Base-by-base conservation (phyloP, 2,329 filamentous ascomycete species). In the Pseudogymnoascus sp. region DNA sequence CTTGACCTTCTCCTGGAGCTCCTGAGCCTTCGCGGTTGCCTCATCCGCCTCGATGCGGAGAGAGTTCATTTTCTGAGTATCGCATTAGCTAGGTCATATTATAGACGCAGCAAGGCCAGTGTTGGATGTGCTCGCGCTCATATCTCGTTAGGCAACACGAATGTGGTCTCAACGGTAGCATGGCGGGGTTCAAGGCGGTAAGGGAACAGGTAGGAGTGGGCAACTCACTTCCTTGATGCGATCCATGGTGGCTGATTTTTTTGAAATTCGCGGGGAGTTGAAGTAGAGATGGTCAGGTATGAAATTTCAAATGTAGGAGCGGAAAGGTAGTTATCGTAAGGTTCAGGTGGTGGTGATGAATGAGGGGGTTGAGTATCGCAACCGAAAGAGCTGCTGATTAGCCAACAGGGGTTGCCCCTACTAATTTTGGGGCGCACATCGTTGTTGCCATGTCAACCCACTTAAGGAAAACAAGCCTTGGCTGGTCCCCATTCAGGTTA, bases 1-100 rank as follows among this genome's bases (percentile, higher is more conserved):
- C 84, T 97, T 97, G 80, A 97, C 84, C 80, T 91, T 93, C 72
- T 78, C 69, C 80, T 95, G 87, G 69, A 96, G 86, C 80, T 97
- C 93, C 75, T 97, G 91, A 68, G 88, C 88, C 81, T 93, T 89
- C 75, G 82, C 79, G 68, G 86, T 80, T 68, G 90, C 88, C 76
- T 95, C 89, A 75, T 97, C 95, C 73, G 91, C 90, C 85, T 97
- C 91, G 79, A 93, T 80, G 76, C 93, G 93, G 81, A 99, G 91
- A 78, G 88, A 83, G 82, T 89, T 89, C 91, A 97, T 93, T 88
- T 92, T 93, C 93, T 97, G 73, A 12, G 8, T 16, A 55, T 55
- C 28, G 9, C 49, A 33, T 55, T 55, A 55, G 49, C 49, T 18
- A 37, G 9, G 11, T 33, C 28, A 18, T 9, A 33, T 33, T 18